Conservation (phyloP, 1,139 yeast species). For the Debaryomyces nepalensis region DNA sequence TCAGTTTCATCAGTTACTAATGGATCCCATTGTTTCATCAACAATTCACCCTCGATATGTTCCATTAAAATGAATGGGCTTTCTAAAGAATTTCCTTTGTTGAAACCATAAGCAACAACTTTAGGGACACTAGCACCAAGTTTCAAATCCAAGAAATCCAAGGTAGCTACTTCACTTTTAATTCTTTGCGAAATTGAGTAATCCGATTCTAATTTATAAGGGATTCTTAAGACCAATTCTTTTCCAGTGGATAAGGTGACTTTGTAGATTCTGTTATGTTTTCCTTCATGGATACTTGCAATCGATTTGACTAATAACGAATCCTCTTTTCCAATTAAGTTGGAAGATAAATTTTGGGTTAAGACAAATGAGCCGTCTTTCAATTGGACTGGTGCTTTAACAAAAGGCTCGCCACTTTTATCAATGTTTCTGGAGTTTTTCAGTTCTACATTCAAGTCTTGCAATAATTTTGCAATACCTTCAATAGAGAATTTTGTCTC, state of each 20-base stretch:
- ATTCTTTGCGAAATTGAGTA: constrained; percentile 68
- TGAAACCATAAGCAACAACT: constrained; percentile 72
- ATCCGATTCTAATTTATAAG: constrained; percentile 73
- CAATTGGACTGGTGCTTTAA: constrained; percentile 41
- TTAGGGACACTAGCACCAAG: constrained; percentile 67
- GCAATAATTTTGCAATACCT: constrained; percentile 62
- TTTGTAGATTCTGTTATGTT: constrained; percentile 85
- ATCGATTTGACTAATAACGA: constrained; percentile 66
- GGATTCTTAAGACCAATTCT: constrained; percentile 76
- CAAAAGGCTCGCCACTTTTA: constrained; percentile 27
- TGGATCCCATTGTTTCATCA: constrained; percentile 93
- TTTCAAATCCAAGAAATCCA: constrained; percentile 72
- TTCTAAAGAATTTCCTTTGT: constrained; percentile 62
- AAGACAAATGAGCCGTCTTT: constrained; percentile 49
- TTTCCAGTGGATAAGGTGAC: constrained; percentile 65
- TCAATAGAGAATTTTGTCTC: constrained; percentile 82
- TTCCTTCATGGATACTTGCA: constrained; percentile 89
- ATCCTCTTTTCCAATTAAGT: constrained; percentile 46
- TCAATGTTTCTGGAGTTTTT: constrained; percentile 29
- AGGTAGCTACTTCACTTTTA: constrained; percentile 90
- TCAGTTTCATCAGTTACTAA: constrained; percentile 49
- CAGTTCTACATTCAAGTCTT: constrained; percentile 40
- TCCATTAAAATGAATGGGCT: constrained; percentile 84
- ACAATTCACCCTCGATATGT: constrained; percentile 71
- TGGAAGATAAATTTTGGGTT: constrained; percentile 47